Evolutionary conservation across 345 rosid genomes (phyloP).

Genomic region (Tarenaya hassleriana): DNA sequence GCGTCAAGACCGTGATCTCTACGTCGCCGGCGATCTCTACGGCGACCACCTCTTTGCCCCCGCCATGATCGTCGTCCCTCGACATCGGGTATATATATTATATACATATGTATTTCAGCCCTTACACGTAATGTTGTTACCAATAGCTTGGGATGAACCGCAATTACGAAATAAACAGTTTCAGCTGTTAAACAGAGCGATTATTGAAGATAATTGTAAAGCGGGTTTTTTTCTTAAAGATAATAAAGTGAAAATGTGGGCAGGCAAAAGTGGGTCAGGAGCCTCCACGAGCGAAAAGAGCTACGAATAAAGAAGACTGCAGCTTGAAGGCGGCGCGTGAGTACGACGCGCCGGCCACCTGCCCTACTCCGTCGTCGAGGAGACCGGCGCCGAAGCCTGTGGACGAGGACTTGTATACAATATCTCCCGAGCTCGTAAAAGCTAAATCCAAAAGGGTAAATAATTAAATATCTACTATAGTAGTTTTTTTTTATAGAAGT

Average conservation of each 20-base stretch:
- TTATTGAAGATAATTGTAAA: too few relatives aligned
- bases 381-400: constrained; percentile 50
- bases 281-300: constrained; percentile 6
- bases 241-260: too few relatives aligned
- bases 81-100: constrained; percentile 62
- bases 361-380: too few relatives aligned
- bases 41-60: constrained; percentile 73
- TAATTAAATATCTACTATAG: too few relatives aligned
- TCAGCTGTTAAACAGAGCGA: too few relatives aligned
- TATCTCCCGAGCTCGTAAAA: constrained; percentile 63
- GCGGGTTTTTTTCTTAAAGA: too few relatives aligned
- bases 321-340: constrained; percentile 19
- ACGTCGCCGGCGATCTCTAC: constrained; percentile 55
- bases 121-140: too few relatives aligned
- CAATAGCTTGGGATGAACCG: too few relatives aligned
- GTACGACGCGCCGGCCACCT: constrained; percentile 10
- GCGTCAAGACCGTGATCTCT: constrained; percentile 53
- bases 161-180: too few relatives aligned
- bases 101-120: too few relatives aligned
- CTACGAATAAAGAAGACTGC: background rate
- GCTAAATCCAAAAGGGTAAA: constrained; percentile 53
- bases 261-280: constrained; percentile 22
- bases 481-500: too few relatives aligned
- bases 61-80: constrained; percentile 87
- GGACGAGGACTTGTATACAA: constrained; percentile 87